Conservation (phyloP, 768 basidiomycete genomes). For the Leccinum boreale region DNA sequence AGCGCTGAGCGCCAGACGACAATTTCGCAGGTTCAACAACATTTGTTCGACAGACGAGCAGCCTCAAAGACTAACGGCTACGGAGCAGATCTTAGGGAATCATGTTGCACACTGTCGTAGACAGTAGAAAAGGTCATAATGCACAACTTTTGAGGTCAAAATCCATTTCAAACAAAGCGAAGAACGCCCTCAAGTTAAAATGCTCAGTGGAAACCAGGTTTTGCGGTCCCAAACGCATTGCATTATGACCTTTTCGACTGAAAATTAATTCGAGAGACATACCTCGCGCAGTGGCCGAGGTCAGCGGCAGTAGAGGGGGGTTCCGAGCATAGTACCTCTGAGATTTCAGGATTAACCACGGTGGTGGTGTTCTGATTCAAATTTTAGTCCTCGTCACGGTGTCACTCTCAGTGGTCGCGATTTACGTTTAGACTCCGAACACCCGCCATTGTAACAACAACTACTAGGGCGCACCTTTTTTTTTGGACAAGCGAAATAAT, state of each 20-base stretch:
- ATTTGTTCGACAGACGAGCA: background rate
- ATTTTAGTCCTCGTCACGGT: too few relatives aligned
- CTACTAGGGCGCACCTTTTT: too few relatives aligned
- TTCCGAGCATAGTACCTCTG: background rate
- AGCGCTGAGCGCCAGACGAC: background rate
- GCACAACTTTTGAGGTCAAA: conserved; percentile 23
- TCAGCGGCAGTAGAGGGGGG: background rate
- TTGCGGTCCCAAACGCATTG: conserved; percentile 23
- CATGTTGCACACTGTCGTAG: background rate
- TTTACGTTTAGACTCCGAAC: too few relatives aligned
- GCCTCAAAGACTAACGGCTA: conserved; percentile 2
- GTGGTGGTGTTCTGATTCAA: background rate
- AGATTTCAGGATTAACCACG: background rate
- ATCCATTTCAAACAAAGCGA: conserved; percentile 8
- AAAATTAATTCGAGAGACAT: conserved; percentile 9
- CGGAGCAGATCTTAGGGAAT: conserved; percentile 3
- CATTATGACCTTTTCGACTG: conserved; percentile 26
- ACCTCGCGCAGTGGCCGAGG: conserved; percentile 7
- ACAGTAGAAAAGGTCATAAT: conserved; percentile 29
- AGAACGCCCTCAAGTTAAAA: background rate
- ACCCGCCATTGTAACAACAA: too few relatives aligned
- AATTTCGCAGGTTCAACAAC: background rate
- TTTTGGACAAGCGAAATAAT: too few relatives aligned
- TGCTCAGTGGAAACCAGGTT: conserved; percentile 12
- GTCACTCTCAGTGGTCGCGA: too few relatives aligned